Evolutionary conservation across 768 basidiomycete species (phyloP).

Genomic region (Mycena alexandri): DNA sequence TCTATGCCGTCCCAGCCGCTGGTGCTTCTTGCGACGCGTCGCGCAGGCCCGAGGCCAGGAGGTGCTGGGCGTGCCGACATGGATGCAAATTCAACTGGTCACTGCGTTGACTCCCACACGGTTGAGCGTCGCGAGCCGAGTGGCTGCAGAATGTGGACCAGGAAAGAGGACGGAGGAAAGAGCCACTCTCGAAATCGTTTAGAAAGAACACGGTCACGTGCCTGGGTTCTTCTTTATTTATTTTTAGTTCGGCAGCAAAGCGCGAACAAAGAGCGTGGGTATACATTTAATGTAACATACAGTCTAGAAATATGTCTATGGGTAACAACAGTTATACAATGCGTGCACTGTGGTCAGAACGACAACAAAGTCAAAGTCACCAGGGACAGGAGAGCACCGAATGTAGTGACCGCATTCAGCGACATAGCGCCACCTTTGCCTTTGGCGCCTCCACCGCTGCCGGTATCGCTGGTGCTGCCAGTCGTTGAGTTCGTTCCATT

Average conservation of each 20-base stretch:
- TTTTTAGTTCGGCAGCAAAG: background rate
- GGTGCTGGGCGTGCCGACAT: slow-evolving; percentile 8
- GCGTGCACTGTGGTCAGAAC: background rate
- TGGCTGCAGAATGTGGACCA: background rate
- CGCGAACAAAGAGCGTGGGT: slow-evolving; percentile 20
- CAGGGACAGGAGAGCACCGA: slow-evolving; percentile 9
- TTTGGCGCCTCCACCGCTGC: background rate
- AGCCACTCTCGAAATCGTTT: background rate
- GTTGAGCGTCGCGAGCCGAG: background rate
- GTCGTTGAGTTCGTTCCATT: background rate
- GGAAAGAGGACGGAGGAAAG: background rate
- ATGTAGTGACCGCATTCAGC: slow-evolving; percentile 4
- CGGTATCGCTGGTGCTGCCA: background rate
- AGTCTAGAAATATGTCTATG: slow-evolving; percentile 6
- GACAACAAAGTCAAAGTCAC: slow-evolving; percentile 13
- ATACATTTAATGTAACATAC: slow-evolving; percentile 3
- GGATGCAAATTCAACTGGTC: background rate
- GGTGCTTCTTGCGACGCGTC: slow-evolving; percentile 5
- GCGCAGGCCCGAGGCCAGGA: slow-evolving; percentile 15
- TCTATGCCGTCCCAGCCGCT: slow-evolving; percentile 41
- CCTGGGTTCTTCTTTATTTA: no score
- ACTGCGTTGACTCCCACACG: no score
- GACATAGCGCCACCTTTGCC: slow-evolving; percentile 16
- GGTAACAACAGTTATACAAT: background rate
- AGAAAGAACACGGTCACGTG: slow-evolving; percentile 20